phyloP scores from a whole-genome alignment of 345 rosid genomes.

The Sisymbrium irio region DNA sequence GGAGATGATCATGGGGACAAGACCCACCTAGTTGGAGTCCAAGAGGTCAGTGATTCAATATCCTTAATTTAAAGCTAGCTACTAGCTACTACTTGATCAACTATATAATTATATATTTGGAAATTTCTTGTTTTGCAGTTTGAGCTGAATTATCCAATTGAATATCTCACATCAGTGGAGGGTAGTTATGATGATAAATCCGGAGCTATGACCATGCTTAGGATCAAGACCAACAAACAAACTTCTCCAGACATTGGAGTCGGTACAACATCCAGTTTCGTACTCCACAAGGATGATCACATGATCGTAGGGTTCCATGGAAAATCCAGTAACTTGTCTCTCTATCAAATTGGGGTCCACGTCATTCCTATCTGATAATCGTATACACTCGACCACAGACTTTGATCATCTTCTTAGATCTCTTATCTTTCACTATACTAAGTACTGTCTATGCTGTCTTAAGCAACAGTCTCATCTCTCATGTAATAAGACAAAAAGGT shows the following conservation, averaged over 20 bases:
- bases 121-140: background rate
- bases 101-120: background rate
- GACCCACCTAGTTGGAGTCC: background rate
- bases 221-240: background rate
- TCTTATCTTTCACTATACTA: background rate
- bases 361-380: background rate
- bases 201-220: slow-evolving; percentile 13
- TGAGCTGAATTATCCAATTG: background rate
- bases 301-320: slow-evolving; percentile 20
- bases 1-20: slow-evolving; percentile 18
- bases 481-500: background rate
- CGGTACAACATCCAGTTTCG: background rate
- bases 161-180: background rate
- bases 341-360: slow-evolving; percentile 8
- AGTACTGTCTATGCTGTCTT: background rate
- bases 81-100: background rate
- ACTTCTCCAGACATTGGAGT: background rate
- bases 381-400: background rate
- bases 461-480: background rate
- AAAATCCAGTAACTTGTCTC: slow-evolving; percentile 7
- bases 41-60: background rate
- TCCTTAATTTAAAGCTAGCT: background rate
- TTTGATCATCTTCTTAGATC: background rate
- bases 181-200: slow-evolving; percentile 1
- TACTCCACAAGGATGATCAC: background rate